Base-by-base conservation (phyloP, 1,284 basidiomycete genomes). In the Trichosporon coremiiforme region DNA sequence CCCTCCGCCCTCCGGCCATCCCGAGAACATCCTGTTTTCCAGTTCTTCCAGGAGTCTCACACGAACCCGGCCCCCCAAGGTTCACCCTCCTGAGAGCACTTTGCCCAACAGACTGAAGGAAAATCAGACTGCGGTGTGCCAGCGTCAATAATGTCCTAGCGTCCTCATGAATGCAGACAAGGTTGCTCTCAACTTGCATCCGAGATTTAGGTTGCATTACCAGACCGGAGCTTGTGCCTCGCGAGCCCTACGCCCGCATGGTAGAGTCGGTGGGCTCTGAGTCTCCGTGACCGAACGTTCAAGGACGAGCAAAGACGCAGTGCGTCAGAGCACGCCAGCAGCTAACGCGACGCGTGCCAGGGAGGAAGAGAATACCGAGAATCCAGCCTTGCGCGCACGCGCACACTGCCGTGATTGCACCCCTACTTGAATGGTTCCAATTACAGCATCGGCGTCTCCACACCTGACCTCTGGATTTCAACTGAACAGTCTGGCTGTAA, bases 131-230 rank as follows among this genome's bases (percentile, higher is more conserved):
- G 50, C 50, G 2, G 20, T 25, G 50, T 25, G 50, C 20, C 15
- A 50, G 47, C n/a, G 47, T 50, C 8, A 36, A 8, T 36, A 10
- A 36, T 10, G 35, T 10, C 35, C 35, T 7, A 36, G 35, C 35
- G 17, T 25, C 25, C 47, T 50, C 47, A 20, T 50, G 47, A 20
- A 25, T 50, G 47, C 47, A 50, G 47, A 50, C 50, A 53, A 53
- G 50, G 50, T 53, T 53, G 20, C 50, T 12, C 50, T 53, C 20
- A 20, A 53, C 50, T 53, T 53, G 50, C 50, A 53, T 53, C 50
- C 50, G 50, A 53, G 50, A 53, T 53, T 53, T 53, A 53, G 50
- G 50, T 53, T 53, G 50, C 50, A 20, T 53, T 20, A 53, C 50
- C 50, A 53, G 20, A 8, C 50, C 20, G 50, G 50, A 25, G 10